Percentiles rank a stretch among this genome's conserved stretches.
Conservation (phyloP, 768 basidiomycete species). For the Leccinum longicurvipes region DNA sequence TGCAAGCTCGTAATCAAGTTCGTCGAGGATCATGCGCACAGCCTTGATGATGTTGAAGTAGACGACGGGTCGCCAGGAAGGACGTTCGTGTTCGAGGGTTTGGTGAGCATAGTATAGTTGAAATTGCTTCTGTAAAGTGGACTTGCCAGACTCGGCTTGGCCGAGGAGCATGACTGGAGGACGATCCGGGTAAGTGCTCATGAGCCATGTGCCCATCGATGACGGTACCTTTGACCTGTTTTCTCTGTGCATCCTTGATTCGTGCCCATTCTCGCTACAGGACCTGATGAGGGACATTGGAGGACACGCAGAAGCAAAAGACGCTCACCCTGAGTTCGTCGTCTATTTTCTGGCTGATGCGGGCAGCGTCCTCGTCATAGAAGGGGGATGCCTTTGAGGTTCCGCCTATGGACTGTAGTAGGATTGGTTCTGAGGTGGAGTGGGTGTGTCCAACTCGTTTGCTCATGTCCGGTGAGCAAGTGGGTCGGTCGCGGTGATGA, state of each 20-base stretch:
- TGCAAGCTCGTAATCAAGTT: constrained; percentile 58
- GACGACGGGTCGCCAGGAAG: constrained; percentile 75
- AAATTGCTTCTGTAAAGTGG: constrained; percentile 82
- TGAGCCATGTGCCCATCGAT: neutral
- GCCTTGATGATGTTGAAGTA: constrained; percentile 85
- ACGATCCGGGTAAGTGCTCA: constrained; percentile 3
- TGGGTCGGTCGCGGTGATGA: constrained; percentile 13
- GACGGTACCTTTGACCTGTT: constrained; percentile 52
- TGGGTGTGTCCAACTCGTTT: constrained; percentile 28
- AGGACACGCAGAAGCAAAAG: neutral
- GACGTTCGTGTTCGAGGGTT: constrained; percentile 65
- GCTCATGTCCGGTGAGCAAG: constrained; percentile 22
- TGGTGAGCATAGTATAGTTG: constrained; percentile 75
- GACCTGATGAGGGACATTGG: constrained; percentile 4
- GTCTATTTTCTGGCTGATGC: constrained; percentile 51
- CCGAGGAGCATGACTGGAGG: constrained; percentile 67
- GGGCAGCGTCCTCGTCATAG: constrained; percentile 44
- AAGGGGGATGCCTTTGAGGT: constrained; percentile 30
- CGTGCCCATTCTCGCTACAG: constrained; percentile 47
- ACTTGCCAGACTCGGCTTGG: constrained; percentile 81
- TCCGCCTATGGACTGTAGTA: constrained; percentile 31
- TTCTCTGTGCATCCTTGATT: constrained; percentile 43
- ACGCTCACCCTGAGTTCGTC: constrained; percentile 49
- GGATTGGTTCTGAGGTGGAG: constrained; percentile 30
- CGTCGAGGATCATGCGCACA: constrained; percentile 68